A percentile compares a stretch with the other conserved stretches of the same genome.
phyloP scores from a whole-genome alignment of 2,329 filamentous ascomycete genomes.

The Xylaria arbuscula region DNA sequence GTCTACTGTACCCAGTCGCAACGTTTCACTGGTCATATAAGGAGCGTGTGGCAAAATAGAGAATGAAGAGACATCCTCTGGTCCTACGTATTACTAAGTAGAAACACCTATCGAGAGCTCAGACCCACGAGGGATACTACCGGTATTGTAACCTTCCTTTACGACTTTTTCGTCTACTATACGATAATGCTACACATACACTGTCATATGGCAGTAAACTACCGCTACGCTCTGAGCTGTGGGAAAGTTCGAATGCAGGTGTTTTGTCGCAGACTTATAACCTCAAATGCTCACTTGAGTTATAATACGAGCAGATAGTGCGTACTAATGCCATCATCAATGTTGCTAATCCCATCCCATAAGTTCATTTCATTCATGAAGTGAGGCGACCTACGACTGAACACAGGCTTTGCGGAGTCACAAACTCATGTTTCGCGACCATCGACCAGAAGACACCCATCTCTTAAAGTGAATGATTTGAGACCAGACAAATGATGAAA shows the following conservation, averaged over 20 bases:
- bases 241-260: not conserved
- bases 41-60: not conserved
- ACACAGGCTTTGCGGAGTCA: not conserved
- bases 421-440: not conserved
- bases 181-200: not conserved
- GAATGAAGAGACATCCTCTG: not conserved
- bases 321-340: not conserved
- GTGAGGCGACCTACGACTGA: not conserved
- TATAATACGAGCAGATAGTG: not conserved
- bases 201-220: not conserved
- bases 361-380: not conserved
- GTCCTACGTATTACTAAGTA: not conserved
- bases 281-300: too few species aligned
- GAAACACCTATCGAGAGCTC: not conserved
- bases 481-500: not conserved
- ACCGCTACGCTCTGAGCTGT: not conserved
- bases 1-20: conserved; percentile 1
- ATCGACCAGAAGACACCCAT: not conserved
- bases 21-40: not conserved
- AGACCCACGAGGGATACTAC: not conserved
- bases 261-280: not conserved
- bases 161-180: not conserved
- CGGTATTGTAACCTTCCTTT: too few species aligned
- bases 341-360: not conserved
- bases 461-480: not conserved